Conservation (phyloP, 306 rosid species). For the Vigna nakashimae region DNA sequence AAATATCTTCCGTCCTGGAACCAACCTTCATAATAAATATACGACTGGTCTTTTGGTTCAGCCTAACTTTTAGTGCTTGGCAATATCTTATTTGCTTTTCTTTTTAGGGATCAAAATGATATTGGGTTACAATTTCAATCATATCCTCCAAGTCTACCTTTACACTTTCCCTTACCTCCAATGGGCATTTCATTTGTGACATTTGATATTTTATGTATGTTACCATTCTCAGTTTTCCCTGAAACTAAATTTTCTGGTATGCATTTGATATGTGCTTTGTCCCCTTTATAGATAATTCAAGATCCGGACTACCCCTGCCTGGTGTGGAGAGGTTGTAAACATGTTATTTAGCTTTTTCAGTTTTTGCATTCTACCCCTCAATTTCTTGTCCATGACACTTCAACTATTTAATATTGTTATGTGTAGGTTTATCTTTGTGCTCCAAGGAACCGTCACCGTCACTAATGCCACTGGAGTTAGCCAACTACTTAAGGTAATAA, state of each 20-base stretch:
- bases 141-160: slow-evolving; percentile 11
- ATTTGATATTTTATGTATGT: slow-evolving; percentile 7
- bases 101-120: slow-evolving; percentile 10
- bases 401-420: slow-evolving; percentile 34
- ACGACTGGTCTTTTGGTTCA: neutral
- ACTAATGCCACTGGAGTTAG: slow-evolving; percentile 49
- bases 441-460: slow-evolving; percentile 74
- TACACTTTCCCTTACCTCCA: slow-evolving; percentile 18
- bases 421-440: slow-evolving; percentile 86
- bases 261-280: slow-evolving; percentile 46
- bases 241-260: slow-evolving; percentile 14
- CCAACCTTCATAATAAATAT: neutral
- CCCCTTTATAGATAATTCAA: slow-evolving; percentile 68
- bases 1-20: neutral
- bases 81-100: slow-evolving; percentile 21
- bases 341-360: slow-evolving; percentile 26
- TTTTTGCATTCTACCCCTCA: slow-evolving; percentile 29
- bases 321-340: slow-evolving; percentile 78
- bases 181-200: slow-evolving; percentile 17
- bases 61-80: slow-evolving; percentile 18
- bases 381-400: slow-evolving; percentile 19
- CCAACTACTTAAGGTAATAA: slow-evolving; percentile 63
- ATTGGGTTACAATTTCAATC: slow-evolving; percentile 3
- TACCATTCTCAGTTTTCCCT: slow-evolving; percentile 23
- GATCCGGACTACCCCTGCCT: slow-evolving; percentile 61